Evolutionary conservation across 768 basidiomycete genomes (phyloP).

Genomic region (Kwoniella dejecticola): DNA sequence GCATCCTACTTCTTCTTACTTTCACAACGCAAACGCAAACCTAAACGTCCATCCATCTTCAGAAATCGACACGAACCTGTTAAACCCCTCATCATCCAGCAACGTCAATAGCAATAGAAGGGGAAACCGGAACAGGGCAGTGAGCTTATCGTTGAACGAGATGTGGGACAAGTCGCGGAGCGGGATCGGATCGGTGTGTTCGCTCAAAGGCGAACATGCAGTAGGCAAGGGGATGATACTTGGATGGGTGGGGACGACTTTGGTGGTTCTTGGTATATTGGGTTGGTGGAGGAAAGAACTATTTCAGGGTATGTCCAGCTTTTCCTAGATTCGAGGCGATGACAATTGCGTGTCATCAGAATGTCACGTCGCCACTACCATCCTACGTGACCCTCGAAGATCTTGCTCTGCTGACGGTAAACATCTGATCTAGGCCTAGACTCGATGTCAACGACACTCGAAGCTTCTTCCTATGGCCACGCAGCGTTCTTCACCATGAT

Average conservation of each 20-base stretch:
- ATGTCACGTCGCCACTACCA: no score
- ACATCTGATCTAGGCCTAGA: no score
- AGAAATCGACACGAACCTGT: no score
- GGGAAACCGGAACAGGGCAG: background rate
- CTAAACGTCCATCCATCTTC: no score
- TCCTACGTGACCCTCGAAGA: no score
- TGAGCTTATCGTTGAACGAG: slow-evolving; percentile 1
- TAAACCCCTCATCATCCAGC: no score
- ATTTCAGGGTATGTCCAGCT: slow-evolving; percentile 67
- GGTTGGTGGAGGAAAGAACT: slow-evolving; percentile 79
- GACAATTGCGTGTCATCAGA: no score
- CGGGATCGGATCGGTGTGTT: background rate
- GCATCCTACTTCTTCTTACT: background rate
- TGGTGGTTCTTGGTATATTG: slow-evolving; percentile 77
- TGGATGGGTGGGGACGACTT: slow-evolving; percentile 70
- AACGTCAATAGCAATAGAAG: no score
- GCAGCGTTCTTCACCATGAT: slow-evolving; percentile 67
- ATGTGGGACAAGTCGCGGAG: slow-evolving; percentile 1
- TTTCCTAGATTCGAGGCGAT: no score
- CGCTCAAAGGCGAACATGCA: slow-evolving; percentile 26
- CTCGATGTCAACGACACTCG: background rate
- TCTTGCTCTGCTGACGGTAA: no score
- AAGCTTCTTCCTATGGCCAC: slow-evolving; percentile 63
- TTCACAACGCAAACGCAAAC: no score
- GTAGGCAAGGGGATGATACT: slow-evolving; percentile 41